Conservation (phyloP, 345 rosid genomes). For the Pelargonium nanum region DNA sequence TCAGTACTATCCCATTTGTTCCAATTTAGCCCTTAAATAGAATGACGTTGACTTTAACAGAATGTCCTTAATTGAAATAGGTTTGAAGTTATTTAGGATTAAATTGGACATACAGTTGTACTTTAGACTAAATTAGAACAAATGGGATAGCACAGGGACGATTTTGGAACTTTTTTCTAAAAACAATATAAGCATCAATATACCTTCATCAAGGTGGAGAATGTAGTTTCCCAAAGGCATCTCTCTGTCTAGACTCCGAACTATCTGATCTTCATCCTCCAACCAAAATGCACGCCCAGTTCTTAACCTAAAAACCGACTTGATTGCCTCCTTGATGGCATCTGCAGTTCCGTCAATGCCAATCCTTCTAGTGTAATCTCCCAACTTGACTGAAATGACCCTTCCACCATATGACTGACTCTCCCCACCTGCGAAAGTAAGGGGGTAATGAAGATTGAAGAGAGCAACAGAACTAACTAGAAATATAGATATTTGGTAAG, state of each 20-base stretch:
- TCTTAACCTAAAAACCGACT: slow-evolving; percentile 23
- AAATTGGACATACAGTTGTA: neutral
- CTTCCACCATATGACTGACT: slow-evolving; percentile 20
- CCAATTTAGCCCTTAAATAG: too few species aligned
- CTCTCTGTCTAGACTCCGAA: neutral
- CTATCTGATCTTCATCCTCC: slow-evolving; percentile 26
- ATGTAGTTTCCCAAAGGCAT: neutral
- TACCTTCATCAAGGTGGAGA: neutral
- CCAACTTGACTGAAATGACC: slow-evolving; percentile 25
- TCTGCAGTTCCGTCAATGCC: slow-evolving; percentile 24
- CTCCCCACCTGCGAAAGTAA: neutral
- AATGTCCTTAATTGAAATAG: too few species aligned
- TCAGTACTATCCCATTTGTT: too few species aligned
- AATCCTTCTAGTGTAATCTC: slow-evolving; percentile 26
- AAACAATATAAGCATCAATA: too few species aligned
- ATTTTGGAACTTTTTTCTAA: too few species aligned
- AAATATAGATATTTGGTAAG: too few species aligned
- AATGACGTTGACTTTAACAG: too few species aligned
- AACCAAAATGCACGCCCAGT: slow-evolving; percentile 28
- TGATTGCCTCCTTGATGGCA: slow-evolving; percentile 27
- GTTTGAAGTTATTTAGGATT: too few species aligned
- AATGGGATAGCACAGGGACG: too few species aligned
- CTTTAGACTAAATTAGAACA: neutral
- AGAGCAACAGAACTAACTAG: too few species aligned
- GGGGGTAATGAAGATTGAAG: neutral